These are phyloP conservation scores for Xylaria grammica DNA, from an alignment of 495 filamentous ascomycete genomes.

Conservation along the genomic window DNA sequence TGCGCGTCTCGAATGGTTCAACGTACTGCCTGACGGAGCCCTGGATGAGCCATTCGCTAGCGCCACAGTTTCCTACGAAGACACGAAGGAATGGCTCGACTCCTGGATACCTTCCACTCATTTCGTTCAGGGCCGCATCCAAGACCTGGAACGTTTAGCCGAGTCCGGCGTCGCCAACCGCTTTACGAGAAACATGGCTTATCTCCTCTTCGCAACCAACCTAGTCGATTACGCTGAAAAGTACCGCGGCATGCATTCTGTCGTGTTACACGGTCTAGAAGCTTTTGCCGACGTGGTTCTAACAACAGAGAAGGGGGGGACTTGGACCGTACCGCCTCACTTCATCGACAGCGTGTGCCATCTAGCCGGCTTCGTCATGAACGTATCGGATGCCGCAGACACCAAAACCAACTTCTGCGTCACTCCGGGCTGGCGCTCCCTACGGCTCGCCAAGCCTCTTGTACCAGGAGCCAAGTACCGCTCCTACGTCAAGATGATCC, in stretches of 20 bases:
- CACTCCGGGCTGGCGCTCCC: slow-evolving; percentile 42
- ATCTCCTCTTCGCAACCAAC: slow-evolving; percentile 61
- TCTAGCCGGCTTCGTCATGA: slow-evolving; percentile 69
- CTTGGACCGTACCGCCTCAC: slow-evolving; percentile 56
- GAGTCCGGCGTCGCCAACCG: slow-evolving; percentile 42
- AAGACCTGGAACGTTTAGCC: slow-evolving; percentile 39
- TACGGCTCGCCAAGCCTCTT: slow-evolving; percentile 39
- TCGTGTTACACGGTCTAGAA: slow-evolving; percentile 62
- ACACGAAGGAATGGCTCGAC: slow-evolving; percentile 32
- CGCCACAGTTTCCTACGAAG: slow-evolving; percentile 41
- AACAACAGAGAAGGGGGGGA: slow-evolving; percentile 30
- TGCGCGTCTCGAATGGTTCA: slow-evolving; percentile 42
- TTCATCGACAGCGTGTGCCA: slow-evolving; percentile 64
- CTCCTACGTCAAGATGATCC: slow-evolving; percentile 49
- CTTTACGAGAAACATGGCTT: slow-evolving; percentile 61
- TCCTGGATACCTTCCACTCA: slow-evolving; percentile 49
- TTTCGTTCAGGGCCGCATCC: slow-evolving; percentile 47
- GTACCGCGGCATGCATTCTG: slow-evolving; percentile 66
- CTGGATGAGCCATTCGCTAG: slow-evolving; percentile 39
- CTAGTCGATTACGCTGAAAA: slow-evolving; percentile 63
- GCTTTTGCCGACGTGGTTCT: slow-evolving; percentile 47
- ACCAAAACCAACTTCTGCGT: slow-evolving; percentile 39
- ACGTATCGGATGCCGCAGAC: slow-evolving; percentile 64
- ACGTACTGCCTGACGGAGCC: slow-evolving; percentile 25
- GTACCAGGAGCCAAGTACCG: slow-evolving; percentile 40